Evolutionary conservation across 495 filamentous ascomycete genomes (phyloP), one percentile per base, ranked within the genome.

Genomic region (Geopyxis carbonaria): DNA sequence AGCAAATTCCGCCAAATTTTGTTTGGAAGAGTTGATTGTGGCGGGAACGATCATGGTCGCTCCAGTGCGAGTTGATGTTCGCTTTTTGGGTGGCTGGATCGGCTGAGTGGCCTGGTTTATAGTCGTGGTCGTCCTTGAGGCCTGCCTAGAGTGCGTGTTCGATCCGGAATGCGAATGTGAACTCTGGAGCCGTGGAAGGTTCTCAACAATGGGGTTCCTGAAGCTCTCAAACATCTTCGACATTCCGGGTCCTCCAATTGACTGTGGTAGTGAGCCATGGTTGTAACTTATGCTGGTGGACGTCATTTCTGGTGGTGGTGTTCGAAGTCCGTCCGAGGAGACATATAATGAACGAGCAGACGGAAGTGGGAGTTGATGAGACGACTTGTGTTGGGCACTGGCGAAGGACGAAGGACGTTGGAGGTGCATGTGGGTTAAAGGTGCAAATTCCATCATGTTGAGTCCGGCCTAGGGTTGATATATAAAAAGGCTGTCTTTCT

Each of bases 1-100:
- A 29, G 81, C 79, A 56, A 92, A 86, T 45, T 87, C 79, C 2
- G 79, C 68, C 50, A 92, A 50, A 53, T 65, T 83, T 3, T 78
- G 77, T 30, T 78, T 76, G 46, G 66, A 74, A 9, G 73, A 59
- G 44, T 75, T 84, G 47, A 92, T 84, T 14, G 80, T 72, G 13
- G 64, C 49, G 4, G 83, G 83, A 14, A 89, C 47, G 4, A 22
- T 46, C 51, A 55, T 50, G n/a, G 46, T 42, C n/a, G 43, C 51
- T 30, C 35, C 35, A 18, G 24, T 39, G 20, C 43, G 45, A 25
- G 28, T 43, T 15, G 50, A 50, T 13, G 27, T 46, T 29, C 50
- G 41, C 25, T 22, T 18, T 43, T 19, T 39, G 16, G 7, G 8
- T 13, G 22, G 24, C n/a, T n/a, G n/a, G n/a, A n/a, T n/a, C n/a